These are phyloP conservation scores for Glaciozyma antarctica DNA, from an alignment of 768 basidiomycete genomes.

Conservation along the genomic window DNA sequence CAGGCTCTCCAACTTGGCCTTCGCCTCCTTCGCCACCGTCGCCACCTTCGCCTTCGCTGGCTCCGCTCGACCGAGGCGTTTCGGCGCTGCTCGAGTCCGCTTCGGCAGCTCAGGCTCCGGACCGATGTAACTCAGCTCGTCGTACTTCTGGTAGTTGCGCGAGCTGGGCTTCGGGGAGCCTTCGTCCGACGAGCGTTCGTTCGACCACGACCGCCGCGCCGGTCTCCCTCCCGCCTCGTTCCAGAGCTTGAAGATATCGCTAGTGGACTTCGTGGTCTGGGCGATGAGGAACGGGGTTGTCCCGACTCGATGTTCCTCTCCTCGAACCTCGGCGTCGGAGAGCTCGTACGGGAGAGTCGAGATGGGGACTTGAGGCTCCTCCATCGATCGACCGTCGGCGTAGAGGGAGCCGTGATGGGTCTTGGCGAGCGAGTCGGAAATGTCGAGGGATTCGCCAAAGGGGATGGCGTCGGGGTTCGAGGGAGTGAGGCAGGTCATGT, in stretches of 20 bases:
- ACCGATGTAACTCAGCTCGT: too few species aligned
- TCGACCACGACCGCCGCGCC: too few species aligned
- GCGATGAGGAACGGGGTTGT: constrained; percentile 67
- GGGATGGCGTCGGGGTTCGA: constrained; percentile 74
- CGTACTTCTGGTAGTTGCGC: too few species aligned
- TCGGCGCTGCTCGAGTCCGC: too few species aligned
- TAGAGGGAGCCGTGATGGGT: constrained; percentile 26
- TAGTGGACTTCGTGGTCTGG: constrained; percentile 62
- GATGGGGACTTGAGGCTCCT: constrained; percentile 20
- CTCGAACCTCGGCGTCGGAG: constrained; percentile 49
- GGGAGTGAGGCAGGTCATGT: constrained; percentile 90
- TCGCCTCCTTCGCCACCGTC: too few species aligned
- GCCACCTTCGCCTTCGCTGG: too few species aligned
- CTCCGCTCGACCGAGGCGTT: too few species aligned
- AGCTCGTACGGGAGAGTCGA: constrained; percentile 22
- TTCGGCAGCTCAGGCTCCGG: too few species aligned
- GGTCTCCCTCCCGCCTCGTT: not conserved
- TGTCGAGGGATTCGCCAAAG: constrained; percentile 77
- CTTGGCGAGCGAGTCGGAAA: constrained; percentile 38
- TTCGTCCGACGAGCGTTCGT: too few species aligned
- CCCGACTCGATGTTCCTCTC: constrained; percentile 51
- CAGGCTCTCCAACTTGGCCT: too few species aligned
- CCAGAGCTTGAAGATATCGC: constrained; percentile 57
- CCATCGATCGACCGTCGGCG: constrained; percentile 53
- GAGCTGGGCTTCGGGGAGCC: too few species aligned